Percentiles rank a stretch among this genome's conserved stretches.
Evolutionary conservation across 768 basidiomycete species (phyloP).

Genomic region (Russula ochroleuca): DNA sequence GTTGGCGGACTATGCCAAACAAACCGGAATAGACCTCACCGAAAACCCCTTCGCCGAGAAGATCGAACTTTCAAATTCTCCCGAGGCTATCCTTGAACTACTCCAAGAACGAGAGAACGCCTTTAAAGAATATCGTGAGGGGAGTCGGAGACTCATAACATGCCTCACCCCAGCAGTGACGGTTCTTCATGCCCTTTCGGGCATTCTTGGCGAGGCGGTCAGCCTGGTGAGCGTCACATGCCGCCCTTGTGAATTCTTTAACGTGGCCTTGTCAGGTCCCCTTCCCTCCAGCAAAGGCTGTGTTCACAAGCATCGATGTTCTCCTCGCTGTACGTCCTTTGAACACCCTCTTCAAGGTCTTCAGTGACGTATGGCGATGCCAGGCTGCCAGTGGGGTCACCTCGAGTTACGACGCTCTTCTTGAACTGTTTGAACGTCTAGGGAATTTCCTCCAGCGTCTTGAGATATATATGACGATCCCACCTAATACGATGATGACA

Average conservation of each 20-base stretch:
- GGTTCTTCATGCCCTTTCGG: background rate
- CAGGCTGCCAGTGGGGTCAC: background rate
- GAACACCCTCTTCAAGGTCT: background rate
- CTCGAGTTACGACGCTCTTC: background rate
- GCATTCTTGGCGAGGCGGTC: background rate
- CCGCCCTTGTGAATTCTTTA: background rate
- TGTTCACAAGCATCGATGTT: background rate
- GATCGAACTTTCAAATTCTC: background rate
- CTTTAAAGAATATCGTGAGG: conserved; percentile 8
- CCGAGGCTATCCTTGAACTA: background rate
- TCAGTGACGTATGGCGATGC: background rate
- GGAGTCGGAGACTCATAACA: background rate
- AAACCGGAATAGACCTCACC: background rate
- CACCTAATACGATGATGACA: background rate
- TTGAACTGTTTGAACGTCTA: background rate
- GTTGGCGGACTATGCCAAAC: background rate
- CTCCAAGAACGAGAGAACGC: conserved; percentile 2
- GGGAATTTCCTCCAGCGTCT: background rate
- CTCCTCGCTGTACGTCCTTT: background rate
- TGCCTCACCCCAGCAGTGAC: background rate
- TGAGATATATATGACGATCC: background rate
- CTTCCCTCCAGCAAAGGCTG: background rate
- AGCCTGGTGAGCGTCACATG: background rate
- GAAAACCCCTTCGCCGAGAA: background rate
- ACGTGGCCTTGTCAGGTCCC: background rate